Base-by-base conservation (phyloP, 352 stramenopile species). In the Pythium chondricola region DNA sequence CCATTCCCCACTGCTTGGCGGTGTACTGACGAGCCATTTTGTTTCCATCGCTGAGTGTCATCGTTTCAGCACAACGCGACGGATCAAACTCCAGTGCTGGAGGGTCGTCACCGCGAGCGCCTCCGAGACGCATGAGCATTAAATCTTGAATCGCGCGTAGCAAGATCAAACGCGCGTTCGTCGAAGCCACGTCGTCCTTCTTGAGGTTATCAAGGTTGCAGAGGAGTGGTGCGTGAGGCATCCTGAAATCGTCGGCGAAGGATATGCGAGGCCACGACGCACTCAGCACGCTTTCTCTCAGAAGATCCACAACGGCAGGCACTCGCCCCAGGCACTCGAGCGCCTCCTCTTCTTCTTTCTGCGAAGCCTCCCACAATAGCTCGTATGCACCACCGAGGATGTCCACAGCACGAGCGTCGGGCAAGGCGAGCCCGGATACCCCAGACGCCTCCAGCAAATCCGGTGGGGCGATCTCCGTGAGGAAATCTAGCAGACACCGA, bases 1-100 rank as follows among this genome's bases (percentile, higher is more conserved):
- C 83, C 80, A 93, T 95, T 37, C 85, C 85, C 85, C 85, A 95
- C 33, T 95, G 83, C 35, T 95, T 95, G 13, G 84, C 83, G 3
- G 85, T 92, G 52, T 94, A 91, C 63, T 95, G 85, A 42, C 88
- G 91, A 18, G 83, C 85, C 13, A 80, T 95, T 49, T 81, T 73
- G 47, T 86, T 90, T 22, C 71, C 68, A 49, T 94, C 82, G 2
- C 76, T 87, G 17, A 95, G 56, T 21, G 84, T 93, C 71, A 95
- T 94, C 5, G 85, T 95, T 62, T 95, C 85, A 11, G 85, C 85
- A 43, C 85, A 95, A 8, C 85, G 73, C 4, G 81, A 77, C 17
- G 79, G 60, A 69, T 95, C 83, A 68, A 93, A 95, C 45, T 95
- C 83, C 29, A 95, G 66, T n/a, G 78, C 59, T 13, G 83, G 76